phyloP scores from a whole-genome alignment of 768 basidiomycete species.

The Mycena filopes region DNA sequence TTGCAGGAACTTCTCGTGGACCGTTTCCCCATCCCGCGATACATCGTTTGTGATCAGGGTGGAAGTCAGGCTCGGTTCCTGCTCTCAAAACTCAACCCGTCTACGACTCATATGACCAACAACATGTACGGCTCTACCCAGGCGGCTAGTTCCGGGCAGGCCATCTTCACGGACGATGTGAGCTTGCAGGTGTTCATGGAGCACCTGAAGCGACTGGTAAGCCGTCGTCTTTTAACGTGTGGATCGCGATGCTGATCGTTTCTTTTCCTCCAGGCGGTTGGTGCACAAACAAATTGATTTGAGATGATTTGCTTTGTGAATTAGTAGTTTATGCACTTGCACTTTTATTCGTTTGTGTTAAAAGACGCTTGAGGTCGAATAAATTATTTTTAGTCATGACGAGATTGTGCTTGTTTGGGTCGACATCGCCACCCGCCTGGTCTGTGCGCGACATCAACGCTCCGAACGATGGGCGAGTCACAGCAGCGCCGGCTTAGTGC shows the following conservation, averaged over 20 bases:
- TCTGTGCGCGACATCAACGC: background rate
- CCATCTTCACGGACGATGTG: conserved; percentile 99
- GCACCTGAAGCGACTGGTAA: conserved; percentile 90
- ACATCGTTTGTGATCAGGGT: conserved; percentile 97
- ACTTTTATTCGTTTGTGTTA: conserved; percentile 11
- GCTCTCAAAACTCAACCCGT: conserved; percentile 95
- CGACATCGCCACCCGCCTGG: background rate
- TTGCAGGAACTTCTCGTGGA: conserved; percentile 92
- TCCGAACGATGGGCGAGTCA: too few species aligned
- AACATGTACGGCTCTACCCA: conserved; percentile 88
- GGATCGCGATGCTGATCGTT: background rate
- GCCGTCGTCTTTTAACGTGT: conserved; percentile 39
- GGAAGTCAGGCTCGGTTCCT: conserved; percentile 99
- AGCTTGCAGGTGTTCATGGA: conserved; percentile 99
- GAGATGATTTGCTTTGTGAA: conserved; percentile 33
- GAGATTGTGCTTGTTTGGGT: background rate
- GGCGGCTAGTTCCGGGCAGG: conserved; percentile 78
- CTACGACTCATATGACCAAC: conserved; percentile 95
- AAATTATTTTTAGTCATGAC: conserved; percentile 18
- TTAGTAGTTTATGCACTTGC: conserved; percentile 20
- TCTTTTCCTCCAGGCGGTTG: conserved; percentile 61
- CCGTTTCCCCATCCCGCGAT: conserved; percentile 96
- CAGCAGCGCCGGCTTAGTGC: background rate
- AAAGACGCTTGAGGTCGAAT: background rate
- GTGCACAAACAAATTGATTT: conserved; percentile 71